Base-by-base conservation (phyloP, 2,329 filamentous ascomycete genomes). In the Aspergillus fijiensis region DNA sequence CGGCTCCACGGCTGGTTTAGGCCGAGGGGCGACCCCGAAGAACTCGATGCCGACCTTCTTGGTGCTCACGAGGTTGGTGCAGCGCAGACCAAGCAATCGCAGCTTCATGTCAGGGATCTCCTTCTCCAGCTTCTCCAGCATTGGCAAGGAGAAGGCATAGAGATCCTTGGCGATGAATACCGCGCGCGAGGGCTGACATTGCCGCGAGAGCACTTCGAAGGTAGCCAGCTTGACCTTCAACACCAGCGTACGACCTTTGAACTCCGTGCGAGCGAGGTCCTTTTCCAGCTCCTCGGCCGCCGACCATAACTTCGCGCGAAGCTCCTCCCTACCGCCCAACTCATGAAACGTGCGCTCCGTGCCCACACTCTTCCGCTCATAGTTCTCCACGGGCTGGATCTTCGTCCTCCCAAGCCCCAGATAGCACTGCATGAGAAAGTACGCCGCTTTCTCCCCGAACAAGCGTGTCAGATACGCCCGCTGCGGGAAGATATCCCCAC, bases 141-240 rank as follows among this genome's bases (percentile, higher is more conserved):
- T 95, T 0, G 92, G 93, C 1, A 96, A 74, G 0, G 91, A 83
- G 69, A 87, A 90, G 56, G 85, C 87, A 77, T 94, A 98, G 4
- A 99, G 77, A 68, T 99, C 95, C 47, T 94, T 89, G 0, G 92
- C 89, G 5, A 84, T 79, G 52, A 78, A 84, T 1, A 97, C 82
- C 0, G 92, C 87, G 65, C 88, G 89, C 0, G 91, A 89, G 2
- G 88, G 84, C 85, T 5, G 86, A 84, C 57, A 61, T 72, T 99
- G 95, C 33, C 95, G 84, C 0, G 93, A 96, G 55, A 91, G 84
- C 21, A 97, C 90, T 74, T 98, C 93, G 69, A 94, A 99, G 0
- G 92, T 96, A 73, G 97, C 91, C 7, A 98, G 79, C 73, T 99
- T 99, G 65, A 97, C 84, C 75, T 99, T 99, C 39, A 99, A 79